Percentiles rank a stretch among this genome's conserved stretches.
These are phyloP conservation scores for Peterozyma toletana DNA, from an alignment of 805 yeast genomes.

Conservation along the genomic window DNA sequence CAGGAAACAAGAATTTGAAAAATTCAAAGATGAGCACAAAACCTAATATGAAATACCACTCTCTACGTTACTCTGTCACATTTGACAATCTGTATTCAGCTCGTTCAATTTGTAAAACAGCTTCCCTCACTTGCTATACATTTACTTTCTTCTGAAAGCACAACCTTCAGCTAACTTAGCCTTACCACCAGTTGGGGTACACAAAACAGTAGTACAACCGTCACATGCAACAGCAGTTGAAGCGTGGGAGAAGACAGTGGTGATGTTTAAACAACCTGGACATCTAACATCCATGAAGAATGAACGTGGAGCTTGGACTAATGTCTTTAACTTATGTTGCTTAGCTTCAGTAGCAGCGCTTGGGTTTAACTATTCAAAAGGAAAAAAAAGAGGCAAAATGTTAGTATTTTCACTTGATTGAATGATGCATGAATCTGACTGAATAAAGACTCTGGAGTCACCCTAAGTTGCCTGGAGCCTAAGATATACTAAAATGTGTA, in stretches of 20 bases:
- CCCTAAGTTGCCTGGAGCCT: no score
- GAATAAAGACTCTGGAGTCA: no score
- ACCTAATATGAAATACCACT: no score
- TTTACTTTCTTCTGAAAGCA: slow-evolving; percentile 91
- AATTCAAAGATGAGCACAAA: no score
- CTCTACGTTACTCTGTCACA: no score
- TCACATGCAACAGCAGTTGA: slow-evolving; percentile 97
- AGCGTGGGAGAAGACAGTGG: slow-evolving; percentile 95
- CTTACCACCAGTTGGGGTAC: slow-evolving; percentile 97
- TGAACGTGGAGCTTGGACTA: slow-evolving; percentile 89
- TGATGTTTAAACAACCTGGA: slow-evolving; percentile 92
- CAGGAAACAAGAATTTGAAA: no score
- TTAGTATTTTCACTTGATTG: no score
- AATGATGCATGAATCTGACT: no score
- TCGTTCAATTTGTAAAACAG: no score
- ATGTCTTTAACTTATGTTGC: slow-evolving; percentile 86
- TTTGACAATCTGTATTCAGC: no score
- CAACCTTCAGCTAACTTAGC: slow-evolving; percentile 94
- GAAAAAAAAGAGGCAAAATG: no score
- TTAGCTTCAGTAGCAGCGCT: slow-evolving; percentile 83
- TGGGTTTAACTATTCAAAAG: slow-evolving; percentile 57
- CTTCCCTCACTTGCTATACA: not conserved
- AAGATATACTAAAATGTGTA: no score
- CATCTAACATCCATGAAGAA: slow-evolving; percentile 95
- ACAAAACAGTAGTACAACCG: slow-evolving; percentile 85